A percentile compares a stretch with the other conserved stretches of the same genome.
Evolutionary conservation across 768 basidiomycete genomes (phyloP).

Genomic region (Lentinula boryana): DNA sequence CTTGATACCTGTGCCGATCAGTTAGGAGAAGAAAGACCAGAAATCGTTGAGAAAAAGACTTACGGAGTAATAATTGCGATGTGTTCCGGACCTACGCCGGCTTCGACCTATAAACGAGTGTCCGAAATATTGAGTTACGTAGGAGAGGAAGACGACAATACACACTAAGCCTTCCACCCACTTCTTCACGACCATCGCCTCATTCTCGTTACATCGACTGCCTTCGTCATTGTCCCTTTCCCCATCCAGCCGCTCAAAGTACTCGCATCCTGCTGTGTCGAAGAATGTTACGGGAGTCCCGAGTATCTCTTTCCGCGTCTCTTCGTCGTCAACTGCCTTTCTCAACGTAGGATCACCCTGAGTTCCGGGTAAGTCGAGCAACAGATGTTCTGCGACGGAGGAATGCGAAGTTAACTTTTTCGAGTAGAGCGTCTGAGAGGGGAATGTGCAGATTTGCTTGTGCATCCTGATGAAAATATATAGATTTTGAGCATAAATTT

Average conservation of each 20-base stretch:
- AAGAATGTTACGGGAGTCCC: constrained; percentile 84
- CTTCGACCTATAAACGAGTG: constrained; percentile 36
- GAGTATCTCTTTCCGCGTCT: constrained; percentile 67
- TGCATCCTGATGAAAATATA: constrained; percentile 65
- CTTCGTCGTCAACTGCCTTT: constrained; percentile 38
- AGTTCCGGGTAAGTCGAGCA: constrained; percentile 62
- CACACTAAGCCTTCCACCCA: constrained; percentile 78
- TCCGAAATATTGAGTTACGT: not conserved
- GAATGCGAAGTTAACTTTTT: constrained; percentile 63
- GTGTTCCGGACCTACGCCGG: constrained; percentile 59
- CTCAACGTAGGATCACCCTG: constrained; percentile 3
- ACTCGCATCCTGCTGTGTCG: constrained; percentile 93
- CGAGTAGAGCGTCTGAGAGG: constrained; percentile 75
- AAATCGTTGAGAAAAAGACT: constrained; percentile 13
- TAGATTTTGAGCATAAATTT: not conserved
- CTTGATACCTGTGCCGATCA: constrained; percentile 53
- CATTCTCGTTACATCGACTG: constrained; percentile 91
- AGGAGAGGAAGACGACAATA: not conserved
- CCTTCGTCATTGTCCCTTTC: constrained; percentile 83
- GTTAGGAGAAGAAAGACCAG: no score
- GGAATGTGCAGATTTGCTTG: constrained; percentile 76
- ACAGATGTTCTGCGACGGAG: constrained; percentile 66
- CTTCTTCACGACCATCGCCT: constrained; percentile 75
- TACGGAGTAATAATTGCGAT: constrained; percentile 89
- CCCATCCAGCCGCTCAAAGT: constrained; percentile 76